These are phyloP conservation scores for Heterobasidion irregulare DNA, from an alignment of 1,284 basidiomycete genomes.

Conservation along the genomic window DNA sequence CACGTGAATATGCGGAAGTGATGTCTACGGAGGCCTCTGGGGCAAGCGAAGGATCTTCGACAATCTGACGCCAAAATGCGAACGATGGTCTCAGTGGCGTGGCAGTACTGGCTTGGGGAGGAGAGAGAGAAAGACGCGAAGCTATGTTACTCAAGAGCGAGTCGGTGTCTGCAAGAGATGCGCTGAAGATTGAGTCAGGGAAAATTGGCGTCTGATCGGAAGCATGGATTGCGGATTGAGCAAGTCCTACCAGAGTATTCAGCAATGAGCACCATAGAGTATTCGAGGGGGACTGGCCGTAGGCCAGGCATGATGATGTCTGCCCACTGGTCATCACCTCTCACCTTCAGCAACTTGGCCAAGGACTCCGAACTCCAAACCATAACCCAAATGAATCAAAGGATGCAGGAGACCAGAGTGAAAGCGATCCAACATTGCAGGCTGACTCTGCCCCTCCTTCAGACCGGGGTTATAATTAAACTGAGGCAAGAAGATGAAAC, in stretches of 20 bases:
- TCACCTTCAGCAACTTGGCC: slow-evolving; percentile 60
- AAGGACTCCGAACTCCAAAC: slow-evolving; percentile 51
- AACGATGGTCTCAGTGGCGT: slow-evolving; percentile 24
- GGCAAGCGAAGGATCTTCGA: slow-evolving; percentile 25
- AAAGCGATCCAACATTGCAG: slow-evolving; percentile 55
- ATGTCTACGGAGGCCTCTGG: slow-evolving; percentile 36
- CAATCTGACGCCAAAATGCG: slow-evolving; percentile 28
- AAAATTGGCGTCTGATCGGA: slow-evolving; percentile 16
- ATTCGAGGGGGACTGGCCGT: background rate
- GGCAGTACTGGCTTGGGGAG: slow-evolving; percentile 8
- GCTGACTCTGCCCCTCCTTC: slow-evolving; percentile 24
- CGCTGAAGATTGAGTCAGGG: slow-evolving; percentile 19
- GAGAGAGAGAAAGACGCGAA: slow-evolving; percentile 14
- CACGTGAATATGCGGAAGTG: slow-evolving; percentile 18
- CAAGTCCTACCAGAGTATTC: slow-evolving; percentile 22
- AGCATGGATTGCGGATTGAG: slow-evolving; percentile 24
- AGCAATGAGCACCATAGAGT: background rate
- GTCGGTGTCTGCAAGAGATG: slow-evolving; percentile 6
- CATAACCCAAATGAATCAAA: slow-evolving; percentile 57
- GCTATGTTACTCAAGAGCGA: background rate
- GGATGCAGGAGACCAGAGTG: slow-evolving; percentile 55
- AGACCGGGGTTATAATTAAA: slow-evolving; percentile 27
- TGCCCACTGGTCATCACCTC: background rate
- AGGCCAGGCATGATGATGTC: background rate
- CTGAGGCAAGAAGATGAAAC: slow-evolving; percentile 47